A percentile compares a stretch with the other conserved stretches of the same genome.
These are phyloP conservation scores for Huntiella savannae DNA, from an alignment of 2,329 filamentous ascomycete genomes.

Conservation along the genomic window DNA sequence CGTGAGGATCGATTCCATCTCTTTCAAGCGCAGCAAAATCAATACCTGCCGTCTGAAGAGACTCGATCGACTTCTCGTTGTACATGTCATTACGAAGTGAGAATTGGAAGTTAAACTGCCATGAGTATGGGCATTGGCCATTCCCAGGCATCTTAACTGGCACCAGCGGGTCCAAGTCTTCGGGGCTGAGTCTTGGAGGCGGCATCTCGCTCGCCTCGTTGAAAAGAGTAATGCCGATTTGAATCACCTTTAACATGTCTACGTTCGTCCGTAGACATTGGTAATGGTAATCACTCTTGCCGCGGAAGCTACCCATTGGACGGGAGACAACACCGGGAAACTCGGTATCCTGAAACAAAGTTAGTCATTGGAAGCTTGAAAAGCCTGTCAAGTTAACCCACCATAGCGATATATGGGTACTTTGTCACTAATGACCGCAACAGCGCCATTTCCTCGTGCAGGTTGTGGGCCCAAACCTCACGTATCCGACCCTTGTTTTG, in stretches of 20 bases:
- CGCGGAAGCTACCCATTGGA: conserved; percentile 84
- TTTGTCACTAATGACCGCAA: conserved; percentile 69
- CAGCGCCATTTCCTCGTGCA: conserved; percentile 76
- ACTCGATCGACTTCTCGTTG: conserved; percentile 82
- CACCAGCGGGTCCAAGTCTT: conserved; percentile 22
- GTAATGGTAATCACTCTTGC: conserved; percentile 96
- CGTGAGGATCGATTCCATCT: conserved; percentile 74
- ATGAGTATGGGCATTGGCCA: conserved; percentile 60
- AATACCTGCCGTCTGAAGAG: conserved; percentile 78
- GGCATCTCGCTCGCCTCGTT: conserved; percentile 77
- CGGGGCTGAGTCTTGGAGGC: conserved; percentile 42
- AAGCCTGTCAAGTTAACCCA: conserved; percentile 22
- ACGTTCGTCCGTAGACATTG: conserved; percentile 95
- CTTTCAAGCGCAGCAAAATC: conserved; percentile 71
- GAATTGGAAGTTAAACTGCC: conserved; percentile 99
- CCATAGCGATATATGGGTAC: conserved; percentile 96
- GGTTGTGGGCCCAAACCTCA: conserved; percentile 87
- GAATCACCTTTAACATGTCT: conserved; percentile 91
- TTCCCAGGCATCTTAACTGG: conserved; percentile 17
- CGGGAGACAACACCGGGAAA: conserved; percentile 95
- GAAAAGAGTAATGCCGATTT: conserved; percentile 87
- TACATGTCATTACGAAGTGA: conserved; percentile 94
- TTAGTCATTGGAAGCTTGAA: conserved; percentile 4
- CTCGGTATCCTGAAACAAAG: conserved; percentile 59
- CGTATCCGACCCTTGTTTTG: conserved; percentile 65